phyloP scores from a whole-genome alignment of 2,329 filamentous ascomycete genomes.

The Thermomyces lanuginosus region DNA sequence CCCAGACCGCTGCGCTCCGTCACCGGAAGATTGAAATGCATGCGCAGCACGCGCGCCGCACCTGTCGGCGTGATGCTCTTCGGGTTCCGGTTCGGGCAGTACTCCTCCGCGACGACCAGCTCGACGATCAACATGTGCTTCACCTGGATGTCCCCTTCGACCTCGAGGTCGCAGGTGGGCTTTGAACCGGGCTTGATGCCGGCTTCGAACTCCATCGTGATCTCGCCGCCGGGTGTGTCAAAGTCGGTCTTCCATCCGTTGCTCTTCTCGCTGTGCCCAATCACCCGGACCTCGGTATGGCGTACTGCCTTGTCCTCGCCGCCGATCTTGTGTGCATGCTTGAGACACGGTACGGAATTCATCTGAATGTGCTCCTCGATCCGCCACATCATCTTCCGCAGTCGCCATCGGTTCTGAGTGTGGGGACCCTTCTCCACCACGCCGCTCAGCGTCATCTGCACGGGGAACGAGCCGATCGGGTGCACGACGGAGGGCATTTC shows the following conservation, averaged over 20 bases:
- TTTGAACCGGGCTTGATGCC: conserved; percentile 44
- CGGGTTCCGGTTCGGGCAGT: conserved; percentile 51
- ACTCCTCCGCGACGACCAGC: conserved; percentile 87
- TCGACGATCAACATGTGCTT: conserved; percentile 78
- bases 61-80: conserved; percentile 72
- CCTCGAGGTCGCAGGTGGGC: conserved; percentile 62
- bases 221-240: conserved; percentile 48
- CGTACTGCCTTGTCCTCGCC: conserved; percentile 52
- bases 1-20: conserved; percentile 75
- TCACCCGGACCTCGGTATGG: conserved; percentile 58
- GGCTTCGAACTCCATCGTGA: conserved; percentile 65
- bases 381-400: conserved; percentile 84
- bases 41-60: conserved; percentile 74
- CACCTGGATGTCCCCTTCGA: conserved; percentile 58
- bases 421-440: conserved; percentile 55
- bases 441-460: conserved; percentile 72
- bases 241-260: conserved; percentile 80
- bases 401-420: conserved; percentile 65
- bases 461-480: conserved; percentile 65
- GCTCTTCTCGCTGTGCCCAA: conserved; percentile 70
- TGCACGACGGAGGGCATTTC: conserved; percentile 71
- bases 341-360: conserved; percentile 61
- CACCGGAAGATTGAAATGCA: conserved; percentile 71
- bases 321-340: conserved; percentile 52
- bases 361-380: conserved; percentile 76